A percentile compares a stretch with the other conserved stretches of the same genome.
These are phyloP conservation scores for Microdochium paspali DNA, from an alignment of 2,329 filamentous ascomycete genomes.

Conservation along the genomic window DNA sequence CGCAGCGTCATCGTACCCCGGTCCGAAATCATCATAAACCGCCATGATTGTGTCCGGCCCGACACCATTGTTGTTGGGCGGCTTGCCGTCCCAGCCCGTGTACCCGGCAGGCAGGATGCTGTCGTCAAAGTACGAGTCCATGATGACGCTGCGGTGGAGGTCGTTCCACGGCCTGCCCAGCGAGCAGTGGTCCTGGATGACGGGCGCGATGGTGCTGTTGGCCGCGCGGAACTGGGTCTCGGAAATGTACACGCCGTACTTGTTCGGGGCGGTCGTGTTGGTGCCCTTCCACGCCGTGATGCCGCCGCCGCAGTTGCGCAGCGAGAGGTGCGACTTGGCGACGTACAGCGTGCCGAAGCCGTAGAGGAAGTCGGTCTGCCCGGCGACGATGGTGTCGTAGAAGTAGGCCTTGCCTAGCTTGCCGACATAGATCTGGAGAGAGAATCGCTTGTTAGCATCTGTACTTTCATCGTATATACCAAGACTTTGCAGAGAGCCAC, in stretches of 20 bases:
- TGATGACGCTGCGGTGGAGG: constrained; percentile 46
- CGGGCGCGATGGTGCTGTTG: constrained; percentile 33
- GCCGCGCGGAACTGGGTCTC: constrained; percentile 42
- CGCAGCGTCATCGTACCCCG: constrained; percentile 31
- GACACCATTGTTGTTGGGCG: constrained; percentile 24
- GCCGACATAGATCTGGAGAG: constrained; percentile 54
- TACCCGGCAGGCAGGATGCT: constrained; percentile 45
- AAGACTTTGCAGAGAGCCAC: too few species aligned
- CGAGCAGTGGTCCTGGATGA: constrained; percentile 35
- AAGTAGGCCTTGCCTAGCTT: constrained; percentile 60
- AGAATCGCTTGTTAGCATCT: too few species aligned
- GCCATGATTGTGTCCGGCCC: constrained; percentile 38
- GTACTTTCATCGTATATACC: too few species aligned
- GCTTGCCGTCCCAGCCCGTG: constrained; percentile 34
- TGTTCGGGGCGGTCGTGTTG: constrained; percentile 58
- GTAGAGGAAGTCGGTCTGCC: constrained; percentile 61
- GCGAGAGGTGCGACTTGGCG: constrained; percentile 38
- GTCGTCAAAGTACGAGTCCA: constrained; percentile 42
- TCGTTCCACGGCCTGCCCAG: constrained; percentile 57
- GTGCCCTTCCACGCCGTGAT: constrained; percentile 60
- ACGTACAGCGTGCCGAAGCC: constrained; percentile 59
- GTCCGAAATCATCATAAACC: constrained; percentile 40
- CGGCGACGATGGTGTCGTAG: constrained; percentile 48
- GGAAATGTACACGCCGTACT: constrained; percentile 57
- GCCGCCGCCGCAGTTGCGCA: constrained; percentile 55